phyloP scores from a whole-genome alignment of 345 rosid genomes.

The Moricandia moricandioides region DNA sequence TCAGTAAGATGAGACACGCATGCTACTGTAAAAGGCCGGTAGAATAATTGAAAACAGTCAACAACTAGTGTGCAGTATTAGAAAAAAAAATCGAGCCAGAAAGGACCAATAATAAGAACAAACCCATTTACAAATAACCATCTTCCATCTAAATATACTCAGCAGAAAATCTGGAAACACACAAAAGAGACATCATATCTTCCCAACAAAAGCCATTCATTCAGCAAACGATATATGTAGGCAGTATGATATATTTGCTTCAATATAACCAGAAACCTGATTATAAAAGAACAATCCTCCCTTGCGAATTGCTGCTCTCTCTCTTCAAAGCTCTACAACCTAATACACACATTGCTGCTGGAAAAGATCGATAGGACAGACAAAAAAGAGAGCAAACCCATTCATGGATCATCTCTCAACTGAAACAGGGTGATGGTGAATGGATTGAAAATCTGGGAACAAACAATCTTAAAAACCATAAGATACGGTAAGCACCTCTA shows the following conservation, averaged over 20 bases:
- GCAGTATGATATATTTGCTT: not conserved
- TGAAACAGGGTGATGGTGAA: not conserved
- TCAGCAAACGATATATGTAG: not conserved
- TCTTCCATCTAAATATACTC: not conserved
- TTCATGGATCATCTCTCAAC: too few relatives aligned
- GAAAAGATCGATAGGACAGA: not conserved
- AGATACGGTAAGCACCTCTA: not conserved
- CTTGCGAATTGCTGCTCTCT: not conserved
- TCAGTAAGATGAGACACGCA: not conserved
- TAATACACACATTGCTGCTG: not conserved
- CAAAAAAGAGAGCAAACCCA: too few relatives aligned
- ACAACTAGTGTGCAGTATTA: not conserved
- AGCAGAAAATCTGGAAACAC: not conserved
- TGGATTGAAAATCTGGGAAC: not conserved
- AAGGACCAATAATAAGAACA: not conserved
- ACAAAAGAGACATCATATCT: not conserved
- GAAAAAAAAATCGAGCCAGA: not conserved
- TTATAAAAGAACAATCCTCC: not conserved
- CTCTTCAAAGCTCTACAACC: not conserved
- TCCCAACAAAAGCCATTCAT: not conserved
- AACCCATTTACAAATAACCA: not conserved
- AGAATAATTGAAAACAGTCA: not conserved
- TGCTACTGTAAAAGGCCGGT: not conserved
- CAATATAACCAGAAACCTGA: not conserved
- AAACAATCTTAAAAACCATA: not conserved